Evolutionary conservation across 805 yeast species (phyloP).

Genomic region (Debaryomyces tyrocola): DNA sequence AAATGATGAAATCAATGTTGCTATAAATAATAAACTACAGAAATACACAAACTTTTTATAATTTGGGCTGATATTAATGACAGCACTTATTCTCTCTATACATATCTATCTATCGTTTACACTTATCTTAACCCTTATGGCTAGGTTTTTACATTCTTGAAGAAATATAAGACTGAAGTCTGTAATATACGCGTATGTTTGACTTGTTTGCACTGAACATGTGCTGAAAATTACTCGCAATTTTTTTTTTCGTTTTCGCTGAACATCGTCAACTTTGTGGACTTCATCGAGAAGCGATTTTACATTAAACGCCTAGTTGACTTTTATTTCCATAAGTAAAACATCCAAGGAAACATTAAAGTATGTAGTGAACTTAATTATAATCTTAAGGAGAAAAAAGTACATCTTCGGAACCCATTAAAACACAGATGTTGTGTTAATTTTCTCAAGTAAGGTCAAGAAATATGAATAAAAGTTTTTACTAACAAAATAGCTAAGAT

Average conservation of each 20-base stretch:
- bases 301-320: not conserved
- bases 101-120: too few species aligned
- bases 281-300: conserved; percentile 1
- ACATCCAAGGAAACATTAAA: not conserved
- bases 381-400: too few species aligned
- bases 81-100: too few species aligned
- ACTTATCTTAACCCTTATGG: too few species aligned
- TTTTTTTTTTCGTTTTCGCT: conserved; percentile 8
- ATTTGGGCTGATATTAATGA: too few species aligned
- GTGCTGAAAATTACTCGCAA: conserved; percentile 7
- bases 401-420: too few species aligned
- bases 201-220: not conserved
- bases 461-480: not conserved
- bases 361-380: not conserved
- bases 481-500: conserved; percentile 18
- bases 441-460: not conserved
- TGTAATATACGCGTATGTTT: conserved; percentile 3
- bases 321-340: not conserved
- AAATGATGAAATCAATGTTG: too few species aligned
- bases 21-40: too few species aligned
- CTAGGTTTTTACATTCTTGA: too few species aligned
- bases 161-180: not conserved
- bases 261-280: conserved; percentile 12
- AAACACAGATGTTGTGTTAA: too few species aligned
- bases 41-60: too few species aligned